Conservation (phyloP, 306 rosid species). For the Vachellia pachyceras region DNA sequence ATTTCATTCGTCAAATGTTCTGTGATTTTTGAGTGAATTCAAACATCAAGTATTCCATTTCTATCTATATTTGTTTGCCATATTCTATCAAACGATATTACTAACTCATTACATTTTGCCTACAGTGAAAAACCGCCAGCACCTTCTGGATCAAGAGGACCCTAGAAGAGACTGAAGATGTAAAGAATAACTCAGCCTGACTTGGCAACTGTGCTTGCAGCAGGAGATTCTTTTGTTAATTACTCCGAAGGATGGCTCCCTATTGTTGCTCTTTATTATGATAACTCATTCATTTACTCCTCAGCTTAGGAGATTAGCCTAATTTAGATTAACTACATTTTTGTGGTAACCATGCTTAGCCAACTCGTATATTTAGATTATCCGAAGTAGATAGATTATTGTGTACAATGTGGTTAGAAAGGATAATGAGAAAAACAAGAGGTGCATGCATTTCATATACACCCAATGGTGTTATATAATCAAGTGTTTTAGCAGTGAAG, state of each 20-base stretch:
- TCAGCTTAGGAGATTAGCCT: constrained; percentile 8
- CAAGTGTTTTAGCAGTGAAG: neutral
- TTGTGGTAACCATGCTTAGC: constrained; percentile 13
- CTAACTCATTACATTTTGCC: constrained; percentile 28
- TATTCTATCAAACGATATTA: neutral
- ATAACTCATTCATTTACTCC: constrained; percentile 37
- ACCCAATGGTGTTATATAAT: neutral
- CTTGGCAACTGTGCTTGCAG: constrained; percentile 29
- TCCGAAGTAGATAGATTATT: neutral
- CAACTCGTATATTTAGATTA: neutral
- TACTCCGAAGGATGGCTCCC: constrained; percentile 13
- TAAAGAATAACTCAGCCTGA: constrained; percentile 37
- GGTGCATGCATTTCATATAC: neutral
- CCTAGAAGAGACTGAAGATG: constrained; percentile 35
- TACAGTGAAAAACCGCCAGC: constrained; percentile 54
- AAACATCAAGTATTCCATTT: neutral
- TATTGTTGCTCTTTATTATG: constrained; percentile 20
- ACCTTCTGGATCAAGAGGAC: constrained; percentile 43
- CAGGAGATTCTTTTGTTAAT: constrained; percentile 10
- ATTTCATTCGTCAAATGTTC: neutral
- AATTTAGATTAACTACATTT: constrained; percentile 13
- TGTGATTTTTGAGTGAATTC: neutral
- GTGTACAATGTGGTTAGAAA: neutral
- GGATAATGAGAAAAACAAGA: neutral
- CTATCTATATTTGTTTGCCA: neutral